A percentile compares a stretch with the other conserved stretches of the same genome.
phyloP scores from a whole-genome alignment of 345 rosid species.

The Gossypium stocksii region DNA sequence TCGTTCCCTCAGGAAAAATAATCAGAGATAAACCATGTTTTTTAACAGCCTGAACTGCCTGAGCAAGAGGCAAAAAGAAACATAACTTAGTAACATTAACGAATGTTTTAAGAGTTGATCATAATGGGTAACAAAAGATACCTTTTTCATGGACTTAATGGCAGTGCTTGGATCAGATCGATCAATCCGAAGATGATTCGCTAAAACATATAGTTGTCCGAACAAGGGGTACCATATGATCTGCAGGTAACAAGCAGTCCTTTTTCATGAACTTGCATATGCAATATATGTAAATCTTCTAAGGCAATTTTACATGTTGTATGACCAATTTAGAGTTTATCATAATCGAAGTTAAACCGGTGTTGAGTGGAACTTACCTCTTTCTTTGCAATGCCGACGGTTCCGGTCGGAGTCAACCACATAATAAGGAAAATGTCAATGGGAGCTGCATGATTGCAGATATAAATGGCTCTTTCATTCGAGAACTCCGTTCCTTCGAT shows the following conservation, averaged over 20 bases:
- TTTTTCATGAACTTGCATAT: not conserved
- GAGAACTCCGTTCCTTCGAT: constrained; percentile 46
- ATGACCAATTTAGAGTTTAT: not conserved
- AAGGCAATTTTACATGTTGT: no score
- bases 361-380: constrained; percentile 29
- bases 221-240: constrained; percentile 53
- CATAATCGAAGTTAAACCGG: not conserved
- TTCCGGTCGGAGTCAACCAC: constrained; percentile 56
- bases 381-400: constrained; percentile 55
- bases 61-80: constrained; percentile 7
- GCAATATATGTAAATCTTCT: not conserved
- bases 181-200: constrained; percentile 50
- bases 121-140: not conserved
- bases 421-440: constrained; percentile 47
- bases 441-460: constrained; percentile 58
- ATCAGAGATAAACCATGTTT: constrained; percentile 40
- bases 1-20: constrained; percentile 59
- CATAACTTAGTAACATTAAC: not conserved
- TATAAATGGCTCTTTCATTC: constrained; percentile 45
- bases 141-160: constrained; percentile 51
- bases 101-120: not conserved
- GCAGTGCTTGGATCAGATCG: constrained; percentile 46
- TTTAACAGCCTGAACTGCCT: constrained; percentile 34
- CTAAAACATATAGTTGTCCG: constrained; percentile 52
- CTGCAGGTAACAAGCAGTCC: constrained; percentile 21